phyloP scores from a whole-genome alignment of 257 asterid species.

The Linderniella brevidens region DNA sequence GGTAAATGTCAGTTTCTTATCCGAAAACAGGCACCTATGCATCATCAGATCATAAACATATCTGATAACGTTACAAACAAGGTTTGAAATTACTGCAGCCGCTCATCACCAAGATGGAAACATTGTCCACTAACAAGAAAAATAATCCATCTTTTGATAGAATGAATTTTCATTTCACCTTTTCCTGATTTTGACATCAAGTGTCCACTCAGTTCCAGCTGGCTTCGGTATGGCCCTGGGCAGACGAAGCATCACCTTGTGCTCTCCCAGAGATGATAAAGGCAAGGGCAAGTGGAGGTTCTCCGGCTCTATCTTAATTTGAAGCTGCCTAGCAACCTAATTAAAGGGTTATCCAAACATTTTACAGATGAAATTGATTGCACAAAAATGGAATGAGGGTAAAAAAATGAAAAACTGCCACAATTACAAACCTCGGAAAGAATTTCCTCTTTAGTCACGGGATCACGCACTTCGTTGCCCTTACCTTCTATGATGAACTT shows the following conservation, averaged over 20 bases:
- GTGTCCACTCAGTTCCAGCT: conserved; percentile 46
- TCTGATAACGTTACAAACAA: no score
- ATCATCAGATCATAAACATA: no score
- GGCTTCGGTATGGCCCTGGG: conserved; percentile 71
- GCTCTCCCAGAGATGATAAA: conserved; percentile 50
- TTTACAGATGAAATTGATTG: no score
- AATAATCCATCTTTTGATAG: no score
- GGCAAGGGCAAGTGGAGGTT: conserved; percentile 48
- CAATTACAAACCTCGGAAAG: conserved; percentile 43
- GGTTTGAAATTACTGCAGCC: no score
- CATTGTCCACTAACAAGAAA: no score
- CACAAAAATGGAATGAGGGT: conserved; percentile 4
- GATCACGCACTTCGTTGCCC: conserved; percentile 49
- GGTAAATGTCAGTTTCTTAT: no score
- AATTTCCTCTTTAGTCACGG: conserved; percentile 75
- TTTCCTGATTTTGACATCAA: conserved; percentile 23
- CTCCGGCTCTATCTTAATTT: conserved; percentile 56
- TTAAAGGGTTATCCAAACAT: background rate
- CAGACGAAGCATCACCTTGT: conserved; percentile 61
- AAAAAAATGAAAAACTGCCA: no score
- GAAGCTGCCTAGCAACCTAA: conserved; percentile 62
- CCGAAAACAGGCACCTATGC: no score
- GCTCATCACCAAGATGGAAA: no score
- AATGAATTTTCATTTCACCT: no score
- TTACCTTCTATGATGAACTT: conserved; percentile 44